Evolutionary conservation across 1,139 yeast species (phyloP).

Genomic region (Yamadazyma spencermartinsiae): DNA sequence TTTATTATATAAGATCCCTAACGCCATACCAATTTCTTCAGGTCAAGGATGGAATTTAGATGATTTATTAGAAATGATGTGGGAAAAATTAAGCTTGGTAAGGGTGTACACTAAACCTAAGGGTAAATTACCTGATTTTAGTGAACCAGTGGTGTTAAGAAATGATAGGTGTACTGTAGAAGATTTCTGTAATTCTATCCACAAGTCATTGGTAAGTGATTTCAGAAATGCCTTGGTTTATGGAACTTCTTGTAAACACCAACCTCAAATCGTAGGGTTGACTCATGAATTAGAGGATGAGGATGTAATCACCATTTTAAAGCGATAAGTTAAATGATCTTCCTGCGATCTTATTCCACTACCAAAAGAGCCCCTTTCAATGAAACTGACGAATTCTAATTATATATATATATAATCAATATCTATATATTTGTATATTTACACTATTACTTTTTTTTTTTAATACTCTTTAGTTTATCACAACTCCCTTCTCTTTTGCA

Average conservation of each 20-base stretch:
- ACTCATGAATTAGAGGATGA: constrained; percentile 84
- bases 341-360: not conserved
- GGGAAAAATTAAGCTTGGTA: constrained; percentile 86
- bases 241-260: constrained; percentile 94
- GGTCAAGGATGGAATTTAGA: constrained; percentile 97
- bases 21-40: constrained; percentile 95
- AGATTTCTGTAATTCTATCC: constrained; percentile 96
- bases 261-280: constrained; percentile 95
- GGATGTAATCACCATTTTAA: constrained; percentile 93
- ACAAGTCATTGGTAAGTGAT: constrained; percentile 89
- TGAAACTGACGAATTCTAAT: constrained; percentile 1
- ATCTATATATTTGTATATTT: constrained; percentile 1
- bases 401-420: constrained; percentile 1
- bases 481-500: not conserved
- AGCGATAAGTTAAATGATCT: constrained; percentile 41
- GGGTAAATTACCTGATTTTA: constrained; percentile 90
- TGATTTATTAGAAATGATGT: constrained; percentile 89
- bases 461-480: not conserved
- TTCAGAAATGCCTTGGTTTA: constrained; percentile 89
- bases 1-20: constrained; percentile 83
- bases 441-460: not conserved
- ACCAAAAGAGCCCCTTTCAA: constrained; percentile 1
- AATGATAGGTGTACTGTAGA: constrained; percentile 82
- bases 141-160: constrained; percentile 90
- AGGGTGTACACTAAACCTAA: constrained; percentile 97